Evolutionary conservation across 2,329 filamentous ascomycete species (phyloP).

Genomic region (Ophiostoma fasciatum): DNA sequence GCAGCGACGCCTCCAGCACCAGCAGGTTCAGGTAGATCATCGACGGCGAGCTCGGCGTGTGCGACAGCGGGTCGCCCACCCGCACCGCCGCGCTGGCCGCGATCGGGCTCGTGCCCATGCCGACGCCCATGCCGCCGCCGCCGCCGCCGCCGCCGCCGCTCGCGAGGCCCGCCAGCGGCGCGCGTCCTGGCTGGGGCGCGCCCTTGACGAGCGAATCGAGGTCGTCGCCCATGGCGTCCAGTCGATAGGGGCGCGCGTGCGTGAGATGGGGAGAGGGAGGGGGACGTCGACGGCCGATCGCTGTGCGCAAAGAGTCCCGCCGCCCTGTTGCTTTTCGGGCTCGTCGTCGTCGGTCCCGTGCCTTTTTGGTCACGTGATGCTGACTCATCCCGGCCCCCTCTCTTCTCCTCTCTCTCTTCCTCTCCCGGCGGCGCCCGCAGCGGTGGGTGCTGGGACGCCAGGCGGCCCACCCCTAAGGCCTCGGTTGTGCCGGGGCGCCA

Average conservation of each 20-base stretch:
- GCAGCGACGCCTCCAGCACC: constrained; percentile 86
- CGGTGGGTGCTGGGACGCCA: too few relatives aligned
- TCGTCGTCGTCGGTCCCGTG: too few relatives aligned
- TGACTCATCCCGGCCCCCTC: too few relatives aligned
- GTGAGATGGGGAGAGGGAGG: neutral
- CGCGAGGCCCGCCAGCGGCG: neutral
- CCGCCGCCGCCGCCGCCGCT: neutral
- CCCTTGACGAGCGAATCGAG: constrained; percentile 91
- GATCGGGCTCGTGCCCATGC: constrained; percentile 24
- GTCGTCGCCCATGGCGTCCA: constrained; percentile 18
- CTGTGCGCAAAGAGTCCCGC: too few relatives aligned
- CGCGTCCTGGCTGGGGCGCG: constrained; percentile 49
- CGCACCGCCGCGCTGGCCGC: constrained; percentile 27
- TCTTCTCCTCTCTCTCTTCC: too few relatives aligned
- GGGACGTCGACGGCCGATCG: neutral
- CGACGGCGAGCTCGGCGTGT: constrained; percentile 76
- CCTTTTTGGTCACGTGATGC: too few relatives aligned
- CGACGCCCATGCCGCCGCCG: neutral
- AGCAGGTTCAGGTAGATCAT: constrained; percentile 98
- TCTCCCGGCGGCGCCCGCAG: too few relatives aligned
- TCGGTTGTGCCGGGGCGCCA: constrained; percentile 4
- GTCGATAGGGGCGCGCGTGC: neutral
- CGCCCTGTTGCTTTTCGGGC: too few relatives aligned
- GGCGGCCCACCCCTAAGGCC: neutral
- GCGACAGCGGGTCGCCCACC: constrained; percentile 56